Evolutionary conservation across 495 filamentous ascomycete species (phyloP), one percentile per base, ranked within the genome.

Genomic region (Annulohypoxylon moriforme): DNA sequence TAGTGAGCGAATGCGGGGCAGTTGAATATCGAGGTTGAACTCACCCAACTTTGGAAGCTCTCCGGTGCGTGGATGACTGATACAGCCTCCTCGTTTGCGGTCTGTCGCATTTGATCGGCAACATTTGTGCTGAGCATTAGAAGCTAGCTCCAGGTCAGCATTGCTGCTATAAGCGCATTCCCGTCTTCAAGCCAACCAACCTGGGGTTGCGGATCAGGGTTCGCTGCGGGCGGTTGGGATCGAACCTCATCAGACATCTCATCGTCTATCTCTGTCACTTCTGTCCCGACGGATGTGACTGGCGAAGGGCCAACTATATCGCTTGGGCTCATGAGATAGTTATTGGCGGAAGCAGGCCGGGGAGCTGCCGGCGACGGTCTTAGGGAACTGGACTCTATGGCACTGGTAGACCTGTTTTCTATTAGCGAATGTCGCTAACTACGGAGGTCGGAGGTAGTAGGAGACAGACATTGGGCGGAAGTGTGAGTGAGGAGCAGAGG

Each of bases 31-130:
- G 58, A 18, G 34, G 5, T 7, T 24, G 36, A 55, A 81, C 90
- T 81, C 74, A 95, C 92, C 86, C 94, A 94, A 60, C 86, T 85
- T 55, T 87, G 85, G 80, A 94, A 97, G 40, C 90, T 91, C 71
- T 91, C 81, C 3, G 94, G 94, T 20, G 91, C 93, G 81, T 96
- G 93, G 73, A 97, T 97, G 53, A 96, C 94, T 2, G 94, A 97
- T 64, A 90, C 85, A 22, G 92, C 87, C 58, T 95, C 93, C 63
- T 94, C 90, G 67, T 89, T 87, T 38, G 85, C 81, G 22, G 85
- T 83, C 62, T 82, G 80, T 72, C 84, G 85, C 64, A 84, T 75
- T 22, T 85, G 79, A 29, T 86, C 85, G 60, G 84, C 78, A 11
- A 89, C 79, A 61, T 87, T 86, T n/a, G 88, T 86, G 63, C 84